Percentiles rank a stretch among this genome's conserved stretches.
Conservation (phyloP, 2,329 filamentous ascomycete genomes). For the Colletotrichum sp. region DNA sequence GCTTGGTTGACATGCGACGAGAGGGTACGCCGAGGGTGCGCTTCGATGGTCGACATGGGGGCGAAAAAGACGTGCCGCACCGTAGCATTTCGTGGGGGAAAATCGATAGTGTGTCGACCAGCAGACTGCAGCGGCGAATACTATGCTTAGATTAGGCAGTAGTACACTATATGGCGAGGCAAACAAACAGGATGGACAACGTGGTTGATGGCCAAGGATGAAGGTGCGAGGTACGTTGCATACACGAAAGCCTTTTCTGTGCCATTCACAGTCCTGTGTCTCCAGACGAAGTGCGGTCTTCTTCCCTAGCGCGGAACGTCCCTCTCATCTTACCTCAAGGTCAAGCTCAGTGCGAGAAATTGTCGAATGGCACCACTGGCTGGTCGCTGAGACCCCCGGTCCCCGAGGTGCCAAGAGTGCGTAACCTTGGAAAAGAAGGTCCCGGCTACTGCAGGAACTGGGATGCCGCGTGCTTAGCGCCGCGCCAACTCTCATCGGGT, state of each 20-base stretch:
- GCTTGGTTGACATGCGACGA: neutral
- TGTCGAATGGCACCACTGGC: neutral
- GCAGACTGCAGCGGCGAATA: neutral
- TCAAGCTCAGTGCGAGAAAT: neutral
- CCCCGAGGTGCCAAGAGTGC: slow-evolving; percentile 5
- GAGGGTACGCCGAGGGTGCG: neutral
- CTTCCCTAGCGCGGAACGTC: neutral
- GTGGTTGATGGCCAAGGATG: neutral
- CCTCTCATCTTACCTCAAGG: neutral
- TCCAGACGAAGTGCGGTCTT: neutral
- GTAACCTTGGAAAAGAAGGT: slow-evolving; percentile 11
- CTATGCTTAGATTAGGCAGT: neutral
- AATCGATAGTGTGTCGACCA: neutral
- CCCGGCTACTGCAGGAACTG: slow-evolving; percentile 19
- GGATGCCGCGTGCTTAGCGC: slow-evolving; percentile 16
- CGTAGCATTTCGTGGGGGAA: slow-evolving; percentile 17
- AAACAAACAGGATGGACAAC: neutral
- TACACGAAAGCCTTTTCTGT: slow-evolving; percentile 11
- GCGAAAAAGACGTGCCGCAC: neutral
- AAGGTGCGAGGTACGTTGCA: slow-evolving; percentile 3
- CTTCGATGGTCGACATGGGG: neutral
- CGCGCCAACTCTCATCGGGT: neutral
- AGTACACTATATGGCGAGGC: neutral
- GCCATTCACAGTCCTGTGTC: neutral
- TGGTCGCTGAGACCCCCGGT: neutral